A percentile compares a stretch with the other conserved stretches of the same genome.
phyloP scores from a whole-genome alignment of 2,329 filamentous ascomycete species.

The Apiospora saccharicola region DNA sequence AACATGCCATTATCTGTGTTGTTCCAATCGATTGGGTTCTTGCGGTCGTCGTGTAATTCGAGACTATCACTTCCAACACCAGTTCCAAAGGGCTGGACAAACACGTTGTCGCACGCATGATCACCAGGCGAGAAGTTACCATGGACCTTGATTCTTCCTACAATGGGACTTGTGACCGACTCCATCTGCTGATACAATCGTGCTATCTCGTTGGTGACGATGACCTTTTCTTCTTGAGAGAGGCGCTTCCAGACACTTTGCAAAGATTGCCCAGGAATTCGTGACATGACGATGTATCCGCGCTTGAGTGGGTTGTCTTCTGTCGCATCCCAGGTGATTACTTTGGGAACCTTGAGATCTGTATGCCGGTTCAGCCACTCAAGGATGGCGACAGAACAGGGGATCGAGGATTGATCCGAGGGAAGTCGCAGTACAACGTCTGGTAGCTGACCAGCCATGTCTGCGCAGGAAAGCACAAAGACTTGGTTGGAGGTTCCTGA shows the following conservation, averaged over 20 bases:
- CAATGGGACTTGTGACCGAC: not conserved
- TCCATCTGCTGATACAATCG: not conserved
- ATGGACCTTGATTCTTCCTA: not conserved
- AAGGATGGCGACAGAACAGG: constrained; percentile 18
- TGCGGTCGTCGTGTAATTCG: not conserved
- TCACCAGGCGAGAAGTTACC: not conserved
- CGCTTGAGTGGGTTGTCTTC: constrained; percentile 24
- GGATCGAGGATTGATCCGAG: not conserved
- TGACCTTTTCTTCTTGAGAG: not conserved
- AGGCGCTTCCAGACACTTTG: not conserved
- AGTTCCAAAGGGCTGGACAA: not conserved
- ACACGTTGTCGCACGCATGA: not conserved
- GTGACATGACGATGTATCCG: not conserved
- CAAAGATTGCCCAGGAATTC: not conserved
- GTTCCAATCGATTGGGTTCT: not conserved
- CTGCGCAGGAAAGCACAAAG: not conserved
- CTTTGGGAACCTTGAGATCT: constrained; percentile 27
- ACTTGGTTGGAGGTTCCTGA: not conserved
- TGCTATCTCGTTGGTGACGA: not conserved
- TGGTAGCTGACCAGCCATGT: not conserved
- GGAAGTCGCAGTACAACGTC: not conserved
- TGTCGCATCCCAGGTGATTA: constrained; percentile 28
- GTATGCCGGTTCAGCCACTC: constrained; percentile 25
- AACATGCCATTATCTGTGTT: not conserved
- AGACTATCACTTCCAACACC: not conserved